These are phyloP conservation scores for Blastocladiella emersonii DNA, from an alignment of 371 early-diverging fungal species.

Conservation along the genomic window DNA sequence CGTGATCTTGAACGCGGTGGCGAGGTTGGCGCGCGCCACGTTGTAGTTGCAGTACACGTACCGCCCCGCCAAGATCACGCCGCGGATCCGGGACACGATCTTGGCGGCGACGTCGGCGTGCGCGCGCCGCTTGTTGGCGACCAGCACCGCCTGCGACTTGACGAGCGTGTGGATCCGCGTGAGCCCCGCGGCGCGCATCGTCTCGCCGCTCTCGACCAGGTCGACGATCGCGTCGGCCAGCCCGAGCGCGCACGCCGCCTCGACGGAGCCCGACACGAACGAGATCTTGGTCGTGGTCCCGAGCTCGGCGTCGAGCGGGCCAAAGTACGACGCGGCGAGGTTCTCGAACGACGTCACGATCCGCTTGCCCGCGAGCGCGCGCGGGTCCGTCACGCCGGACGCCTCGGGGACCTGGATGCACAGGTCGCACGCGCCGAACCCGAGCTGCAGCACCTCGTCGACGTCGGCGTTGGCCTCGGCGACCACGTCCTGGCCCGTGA, in stretches of 20 bases:
- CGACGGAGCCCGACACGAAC: constrained; percentile 85
- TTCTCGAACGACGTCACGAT: constrained; percentile 83
- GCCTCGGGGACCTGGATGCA: constrained; percentile 22
- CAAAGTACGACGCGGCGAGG: constrained; percentile 50
- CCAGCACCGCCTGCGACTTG: constrained; percentile 72
- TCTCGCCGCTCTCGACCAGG: constrained; percentile 86
- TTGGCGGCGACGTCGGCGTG: constrained; percentile 53
- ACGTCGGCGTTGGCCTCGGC: constrained; percentile 57
- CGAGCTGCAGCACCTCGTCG: constrained; percentile 18
- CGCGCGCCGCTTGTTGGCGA: constrained; percentile 45
- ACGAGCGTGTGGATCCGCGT: constrained; percentile 68
- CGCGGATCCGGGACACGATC: constrained; percentile 69
- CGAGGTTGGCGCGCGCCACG: constrained; percentile 43
- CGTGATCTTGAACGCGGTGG: constrained; percentile 54
- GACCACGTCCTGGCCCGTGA: constrained; percentile 72
- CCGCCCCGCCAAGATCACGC: constrained; percentile 73
- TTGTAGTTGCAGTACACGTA: constrained; percentile 87
- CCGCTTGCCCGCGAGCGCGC: constrained; percentile 74
- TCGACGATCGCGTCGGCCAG: constrained; percentile 81
- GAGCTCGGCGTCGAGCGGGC: constrained; percentile 40
- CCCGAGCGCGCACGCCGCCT: constrained; percentile 89
- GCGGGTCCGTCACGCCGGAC: constrained; percentile 21
- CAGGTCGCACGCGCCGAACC: constrained; percentile 15
- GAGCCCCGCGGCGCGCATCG: constrained; percentile 95
- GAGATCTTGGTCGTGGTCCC: constrained; percentile 44